These are phyloP conservation scores for Paracoccidioides lutzii DNA, from an alignment of 2,329 filamentous ascomycete species.

Conservation along the genomic window DNA sequence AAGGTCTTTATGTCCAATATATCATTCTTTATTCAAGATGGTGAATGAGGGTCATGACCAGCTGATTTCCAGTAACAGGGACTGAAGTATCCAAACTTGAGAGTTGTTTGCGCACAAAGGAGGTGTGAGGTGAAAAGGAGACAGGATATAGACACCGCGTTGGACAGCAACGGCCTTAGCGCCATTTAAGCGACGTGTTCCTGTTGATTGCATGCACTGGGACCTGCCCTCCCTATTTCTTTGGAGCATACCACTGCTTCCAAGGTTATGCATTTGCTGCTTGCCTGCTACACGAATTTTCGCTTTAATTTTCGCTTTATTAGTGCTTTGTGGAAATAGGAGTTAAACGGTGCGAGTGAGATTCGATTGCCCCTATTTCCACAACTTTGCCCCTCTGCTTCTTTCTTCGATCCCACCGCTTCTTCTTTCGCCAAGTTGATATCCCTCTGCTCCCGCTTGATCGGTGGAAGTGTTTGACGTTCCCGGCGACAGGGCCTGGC, in stretches of 20 bases:
- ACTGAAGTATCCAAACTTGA: not conserved
- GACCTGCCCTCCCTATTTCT: not conserved
- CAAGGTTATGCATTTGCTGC: no score
- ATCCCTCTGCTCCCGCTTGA: no score
- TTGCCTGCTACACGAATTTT: no score
- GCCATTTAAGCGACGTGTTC: constrained; percentile 2
- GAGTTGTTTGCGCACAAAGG: not conserved
- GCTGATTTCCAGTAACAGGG: not conserved
- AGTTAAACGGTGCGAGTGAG: no score
- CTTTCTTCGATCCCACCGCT: no score
- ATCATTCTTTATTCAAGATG: not conserved
- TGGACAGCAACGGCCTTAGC: not conserved
- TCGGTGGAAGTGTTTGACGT: no score
- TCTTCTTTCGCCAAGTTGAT: no score
- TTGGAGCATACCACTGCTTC: not conserved
- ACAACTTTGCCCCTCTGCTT: no score
- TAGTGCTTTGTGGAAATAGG: no score
- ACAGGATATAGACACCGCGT: not conserved
- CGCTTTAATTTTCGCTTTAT: no score
- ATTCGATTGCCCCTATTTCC: no score
- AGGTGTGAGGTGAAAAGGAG: not conserved
- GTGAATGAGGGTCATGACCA: not conserved
- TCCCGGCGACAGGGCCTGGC: no score
- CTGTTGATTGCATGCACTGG: not conserved
- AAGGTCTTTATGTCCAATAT: not conserved